These are phyloP conservation scores for Guyanaporus albipodus DNA, from an alignment of 768 basidiomycete genomes.

Conservation along the genomic window DNA sequence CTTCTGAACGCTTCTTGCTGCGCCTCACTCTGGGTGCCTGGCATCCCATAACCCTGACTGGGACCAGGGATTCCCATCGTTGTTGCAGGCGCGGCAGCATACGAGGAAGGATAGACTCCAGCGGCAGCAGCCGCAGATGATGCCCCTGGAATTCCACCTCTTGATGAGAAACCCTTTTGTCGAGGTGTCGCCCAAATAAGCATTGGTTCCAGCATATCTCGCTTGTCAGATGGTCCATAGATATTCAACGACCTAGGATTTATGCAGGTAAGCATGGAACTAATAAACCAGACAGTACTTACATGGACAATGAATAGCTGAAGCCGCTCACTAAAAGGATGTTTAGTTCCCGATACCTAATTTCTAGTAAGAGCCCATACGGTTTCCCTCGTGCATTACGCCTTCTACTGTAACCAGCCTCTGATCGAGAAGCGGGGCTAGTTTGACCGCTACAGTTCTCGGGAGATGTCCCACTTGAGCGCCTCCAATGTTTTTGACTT, in stretches of 20 bases:
- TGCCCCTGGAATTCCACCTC: slow-evolving; percentile 10
- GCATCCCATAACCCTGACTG: slow-evolving; percentile 14
- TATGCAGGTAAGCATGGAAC: neutral
- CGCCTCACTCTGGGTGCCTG: slow-evolving; percentile 27
- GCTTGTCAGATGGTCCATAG: slow-evolving; percentile 61
- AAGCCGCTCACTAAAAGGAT: slow-evolving; percentile 38
- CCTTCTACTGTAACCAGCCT: slow-evolving; percentile 69
- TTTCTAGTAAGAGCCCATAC: slow-evolving; percentile 33
- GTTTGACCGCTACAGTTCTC: slow-evolving; percentile 47
- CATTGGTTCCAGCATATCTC: slow-evolving; percentile 56
- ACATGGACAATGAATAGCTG: slow-evolving; percentile 62
- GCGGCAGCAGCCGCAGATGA: slow-evolving; percentile 18
- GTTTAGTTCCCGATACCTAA: slow-evolving; percentile 1
- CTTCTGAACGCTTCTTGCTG: slow-evolving; percentile 32
- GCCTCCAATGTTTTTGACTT: slow-evolving; percentile 73
- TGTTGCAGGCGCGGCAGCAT: slow-evolving; percentile 16
- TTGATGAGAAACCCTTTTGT: slow-evolving; percentile 49
- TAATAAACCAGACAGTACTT: slow-evolving; percentile 16
- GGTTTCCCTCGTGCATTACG: slow-evolving; percentile 58
- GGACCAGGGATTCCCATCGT: slow-evolving; percentile 16
- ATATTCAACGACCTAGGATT: slow-evolving; percentile 59
- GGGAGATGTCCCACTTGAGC: slow-evolving; percentile 82
- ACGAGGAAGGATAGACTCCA: slow-evolving; percentile 14
- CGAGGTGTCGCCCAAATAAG: slow-evolving; percentile 74
- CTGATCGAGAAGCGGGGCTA: slow-evolving; percentile 71